Evolutionary conservation across 495 filamentous ascomycete species (phyloP).

Genomic region (Sphaerosporella brunnea): DNA sequence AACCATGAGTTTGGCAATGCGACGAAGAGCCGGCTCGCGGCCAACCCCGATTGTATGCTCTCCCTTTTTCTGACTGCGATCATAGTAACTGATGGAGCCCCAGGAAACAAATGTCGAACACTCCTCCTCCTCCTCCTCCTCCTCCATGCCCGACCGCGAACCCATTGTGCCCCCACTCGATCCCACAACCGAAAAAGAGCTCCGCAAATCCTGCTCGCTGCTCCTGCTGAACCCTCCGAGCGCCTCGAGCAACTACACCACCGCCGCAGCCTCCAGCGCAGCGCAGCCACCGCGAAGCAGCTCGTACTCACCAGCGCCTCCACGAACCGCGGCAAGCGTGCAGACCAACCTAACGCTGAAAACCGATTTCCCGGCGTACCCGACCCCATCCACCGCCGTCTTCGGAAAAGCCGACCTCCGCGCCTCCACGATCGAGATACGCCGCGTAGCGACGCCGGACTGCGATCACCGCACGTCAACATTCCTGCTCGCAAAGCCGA

Average conservation of each 20-base stretch:
- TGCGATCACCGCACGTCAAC: neutral
- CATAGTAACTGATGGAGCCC: slow-evolving; percentile 1
- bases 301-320: too few species aligned
- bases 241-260: neutral
- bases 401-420: neutral
- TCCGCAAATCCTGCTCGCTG: slow-evolving; percentile 7
- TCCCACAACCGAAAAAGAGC: slow-evolving; percentile 2
- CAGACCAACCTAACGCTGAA: neutral
- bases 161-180: neutral
- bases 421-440: slow-evolving; percentile 1
- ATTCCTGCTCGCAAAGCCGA: slow-evolving; percentile 2
- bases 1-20: too few species aligned
- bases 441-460: neutral
- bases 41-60: slow-evolving; percentile 1
- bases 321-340: neutral
- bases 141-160: too few species aligned
- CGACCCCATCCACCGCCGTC: neutral
- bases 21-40: neutral
- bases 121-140: too few species aligned
- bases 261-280: too few species aligned
- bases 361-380: too few species aligned
- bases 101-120: too few species aligned
- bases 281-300: too few species aligned
- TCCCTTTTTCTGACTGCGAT: neutral
- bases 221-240: slow-evolving; percentile 1